Conservation (phyloP, 139 green algal species). For the Auxenochlorella pyrenoidosa region DNA sequence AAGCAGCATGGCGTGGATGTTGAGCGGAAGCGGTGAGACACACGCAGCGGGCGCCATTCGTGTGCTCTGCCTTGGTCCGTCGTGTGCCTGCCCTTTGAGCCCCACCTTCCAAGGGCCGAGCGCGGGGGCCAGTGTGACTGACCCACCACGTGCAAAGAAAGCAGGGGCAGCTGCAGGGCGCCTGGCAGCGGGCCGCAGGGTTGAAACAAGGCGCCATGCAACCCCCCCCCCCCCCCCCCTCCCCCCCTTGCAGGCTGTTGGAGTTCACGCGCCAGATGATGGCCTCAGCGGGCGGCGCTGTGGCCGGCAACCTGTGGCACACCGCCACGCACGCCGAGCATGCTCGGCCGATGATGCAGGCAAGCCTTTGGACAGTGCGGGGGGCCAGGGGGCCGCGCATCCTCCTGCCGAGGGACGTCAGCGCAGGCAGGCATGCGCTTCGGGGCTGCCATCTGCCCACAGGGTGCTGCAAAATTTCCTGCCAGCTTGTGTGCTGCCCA, state of each 20-base stretch:
- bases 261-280: slow-evolving; percentile 58
- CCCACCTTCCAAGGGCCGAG: no score
- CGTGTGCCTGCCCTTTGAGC: no score
- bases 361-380: no score
- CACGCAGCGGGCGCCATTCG: no score
- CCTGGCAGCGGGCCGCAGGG: no score
- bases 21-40: slow-evolving; percentile 48
- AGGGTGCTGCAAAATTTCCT: no score
- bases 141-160: no score
- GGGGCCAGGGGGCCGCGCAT: neutral
- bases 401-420: neutral
- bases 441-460: neutral
- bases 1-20: slow-evolving; percentile 70
- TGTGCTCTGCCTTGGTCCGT: no score
- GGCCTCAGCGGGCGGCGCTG: slow-evolving; percentile 22
- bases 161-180: neutral
- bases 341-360: slow-evolving; percentile 85
- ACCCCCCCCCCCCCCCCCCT: no score
- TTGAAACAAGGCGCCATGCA: neutral
- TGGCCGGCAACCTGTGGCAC: slow-evolving; percentile 74
- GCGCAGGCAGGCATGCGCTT: neutral
- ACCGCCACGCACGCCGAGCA: slow-evolving; percentile 81
- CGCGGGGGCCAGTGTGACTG: no score
- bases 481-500: neutral
- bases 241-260: slow-evolving; percentile 20